phyloP scores from a whole-genome alignment of 1,284 basidiomycete species.

The Cronartium ribicola region DNA sequence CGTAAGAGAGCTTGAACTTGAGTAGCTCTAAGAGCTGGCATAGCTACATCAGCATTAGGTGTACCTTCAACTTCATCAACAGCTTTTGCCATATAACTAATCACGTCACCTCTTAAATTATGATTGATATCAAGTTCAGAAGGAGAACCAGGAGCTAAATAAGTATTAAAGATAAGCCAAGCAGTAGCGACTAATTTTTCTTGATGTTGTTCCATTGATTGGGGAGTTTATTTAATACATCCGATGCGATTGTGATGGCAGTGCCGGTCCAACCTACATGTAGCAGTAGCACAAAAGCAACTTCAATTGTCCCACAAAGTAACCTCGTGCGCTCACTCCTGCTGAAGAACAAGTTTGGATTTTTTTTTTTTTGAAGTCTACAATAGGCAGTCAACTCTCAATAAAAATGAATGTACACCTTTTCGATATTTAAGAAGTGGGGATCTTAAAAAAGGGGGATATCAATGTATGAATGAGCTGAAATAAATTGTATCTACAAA shows the following conservation, averaged over 20 bases:
- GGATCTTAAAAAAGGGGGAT: too few relatives aligned
- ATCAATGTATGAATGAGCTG: too few relatives aligned
- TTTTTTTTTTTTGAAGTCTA: too few relatives aligned
- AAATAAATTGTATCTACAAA: too few relatives aligned
- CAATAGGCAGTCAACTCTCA: too few relatives aligned
- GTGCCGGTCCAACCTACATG: too few relatives aligned
- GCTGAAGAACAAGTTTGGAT: too few relatives aligned
- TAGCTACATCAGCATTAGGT: slow-evolving; percentile 52
- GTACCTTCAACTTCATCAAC: slow-evolving; percentile 33
- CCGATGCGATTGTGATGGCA: slow-evolving; percentile 21
- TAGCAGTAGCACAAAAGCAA: too few relatives aligned
- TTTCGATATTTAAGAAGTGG: too few relatives aligned
- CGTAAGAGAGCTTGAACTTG: slow-evolving; percentile 90
- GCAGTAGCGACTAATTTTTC: slow-evolving; percentile 90
- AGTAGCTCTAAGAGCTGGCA: slow-evolving; percentile 62
- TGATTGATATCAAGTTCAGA: slow-evolving; percentile 98
- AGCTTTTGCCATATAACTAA: slow-evolving; percentile 73
- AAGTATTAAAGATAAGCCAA: slow-evolving; percentile 88
- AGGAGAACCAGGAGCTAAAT: slow-evolving; percentile 87
- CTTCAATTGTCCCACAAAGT: slow-evolving; percentile 25
- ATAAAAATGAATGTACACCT: too few relatives aligned
- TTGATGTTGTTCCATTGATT: slow-evolving; percentile 94
- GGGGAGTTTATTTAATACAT: too few relatives aligned
- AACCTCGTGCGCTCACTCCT: slow-evolving; percentile 9
- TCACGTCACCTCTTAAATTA: slow-evolving; percentile 85